Percentiles rank a stretch among this genome's conserved stretches.
phyloP scores from a whole-genome alignment of 2,329 filamentous ascomycete genomes.

The Clathrospora elynae region DNA sequence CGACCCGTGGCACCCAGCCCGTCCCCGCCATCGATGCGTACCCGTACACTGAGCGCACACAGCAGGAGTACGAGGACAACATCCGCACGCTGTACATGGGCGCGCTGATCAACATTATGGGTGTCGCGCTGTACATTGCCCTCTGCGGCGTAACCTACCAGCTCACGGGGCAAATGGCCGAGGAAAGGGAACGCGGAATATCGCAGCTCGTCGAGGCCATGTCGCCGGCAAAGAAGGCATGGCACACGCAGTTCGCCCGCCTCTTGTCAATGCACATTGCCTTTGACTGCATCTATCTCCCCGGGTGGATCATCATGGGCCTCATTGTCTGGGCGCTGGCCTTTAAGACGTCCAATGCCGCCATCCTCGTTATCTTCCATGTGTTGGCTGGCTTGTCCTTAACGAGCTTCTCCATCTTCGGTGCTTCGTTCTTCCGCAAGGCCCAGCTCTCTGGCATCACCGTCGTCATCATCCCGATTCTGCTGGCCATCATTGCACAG shows the following conservation, averaged over 20 bases:
- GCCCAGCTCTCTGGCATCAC: slow-evolving; percentile 87
- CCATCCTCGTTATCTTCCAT: slow-evolving; percentile 63
- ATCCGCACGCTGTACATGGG: slow-evolving; percentile 74
- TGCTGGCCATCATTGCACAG: slow-evolving; percentile 83
- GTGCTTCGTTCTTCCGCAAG: slow-evolving; percentile 82
- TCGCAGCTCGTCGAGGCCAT: slow-evolving; percentile 88
- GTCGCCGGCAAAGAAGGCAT: slow-evolving; percentile 76
- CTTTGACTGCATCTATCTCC: slow-evolving; percentile 78
- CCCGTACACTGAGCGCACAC: slow-evolving; percentile 74
- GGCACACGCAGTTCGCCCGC: slow-evolving; percentile 79
- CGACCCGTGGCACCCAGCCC: slow-evolving; percentile 53
- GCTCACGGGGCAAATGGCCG: slow-evolving; percentile 81
- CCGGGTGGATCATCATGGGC: slow-evolving; percentile 80
- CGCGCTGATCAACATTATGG: slow-evolving; percentile 75
- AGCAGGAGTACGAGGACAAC: slow-evolving; percentile 66
- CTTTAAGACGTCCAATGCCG: slow-evolving; percentile 52
- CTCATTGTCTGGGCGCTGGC: slow-evolving; percentile 68
- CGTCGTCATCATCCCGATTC: slow-evolving; percentile 71
- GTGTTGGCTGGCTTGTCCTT: slow-evolving; percentile 77
- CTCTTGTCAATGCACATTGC: slow-evolving; percentile 78
- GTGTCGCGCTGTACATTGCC: slow-evolving; percentile 76
- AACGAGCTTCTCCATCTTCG: slow-evolving; percentile 79
- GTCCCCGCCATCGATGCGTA: slow-evolving; percentile 63
- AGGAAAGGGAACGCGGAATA: slow-evolving; percentile 85
- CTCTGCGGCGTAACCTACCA: slow-evolving; percentile 86